Evolutionary conservation across 768 basidiomycete species (phyloP).

Genomic region (Mycena haematopus): DNA sequence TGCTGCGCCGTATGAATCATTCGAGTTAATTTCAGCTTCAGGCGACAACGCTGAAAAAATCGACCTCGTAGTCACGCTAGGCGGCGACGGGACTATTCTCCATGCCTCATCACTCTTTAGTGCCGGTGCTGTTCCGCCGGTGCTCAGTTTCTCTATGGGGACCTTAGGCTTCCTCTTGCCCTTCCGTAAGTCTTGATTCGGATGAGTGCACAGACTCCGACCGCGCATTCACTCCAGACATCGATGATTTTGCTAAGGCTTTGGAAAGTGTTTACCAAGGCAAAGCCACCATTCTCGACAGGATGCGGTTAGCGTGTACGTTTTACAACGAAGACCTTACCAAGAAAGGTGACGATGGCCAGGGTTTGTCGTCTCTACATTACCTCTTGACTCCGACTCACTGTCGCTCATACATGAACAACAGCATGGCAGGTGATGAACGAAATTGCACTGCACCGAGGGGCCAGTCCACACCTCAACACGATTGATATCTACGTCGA

Average conservation of each 20-base stretch:
- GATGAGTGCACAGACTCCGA: neutral
- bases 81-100: constrained; percentile 94
- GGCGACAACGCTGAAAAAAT: constrained; percentile 66
- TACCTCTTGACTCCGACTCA: neutral
- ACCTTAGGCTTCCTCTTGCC: constrained; percentile 93
- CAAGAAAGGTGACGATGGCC: constrained; percentile 61
- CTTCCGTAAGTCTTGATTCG: constrained; percentile 70
- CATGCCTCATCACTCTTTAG: constrained; percentile 93
- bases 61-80: constrained; percentile 88
- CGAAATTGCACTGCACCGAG: constrained; percentile 91
- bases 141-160: constrained; percentile 90
- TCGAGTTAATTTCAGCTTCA: constrained; percentile 27
- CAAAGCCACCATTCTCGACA: constrained; percentile 80
- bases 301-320: constrained; percentile 89
- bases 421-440: constrained; percentile 97
- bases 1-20: neutral
- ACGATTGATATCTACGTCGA: constrained; percentile 95
- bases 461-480: constrained; percentile 89
- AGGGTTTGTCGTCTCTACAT: constrained; percentile 52
- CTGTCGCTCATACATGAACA: constrained; percentile 10
- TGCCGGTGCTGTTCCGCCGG: constrained; percentile 90
- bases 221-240: constrained; percentile 57
- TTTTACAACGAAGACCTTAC: constrained; percentile 68
- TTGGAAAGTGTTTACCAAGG: constrained; percentile 81
- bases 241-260: constrained; percentile 85